Evolutionary conservation across 148 eudicot species (phyloP), one percentile per base, ranked within the genome.

Genomic region (Beta vulgaris): DNA sequence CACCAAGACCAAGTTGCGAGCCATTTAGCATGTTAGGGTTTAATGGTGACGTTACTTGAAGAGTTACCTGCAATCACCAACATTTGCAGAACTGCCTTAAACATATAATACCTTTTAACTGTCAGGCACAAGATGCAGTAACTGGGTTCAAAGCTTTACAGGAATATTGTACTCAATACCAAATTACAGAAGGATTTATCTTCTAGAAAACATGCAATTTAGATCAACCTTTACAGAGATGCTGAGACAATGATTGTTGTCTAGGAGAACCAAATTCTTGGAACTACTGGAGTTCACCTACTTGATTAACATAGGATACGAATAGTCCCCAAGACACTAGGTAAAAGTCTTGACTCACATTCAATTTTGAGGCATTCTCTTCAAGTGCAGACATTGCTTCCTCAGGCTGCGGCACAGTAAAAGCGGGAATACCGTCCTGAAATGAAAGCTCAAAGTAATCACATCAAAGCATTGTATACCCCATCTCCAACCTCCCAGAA

Each of bases 331-430:
- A n/a, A 18, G 4, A n/a, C 49, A 39, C 23, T 39, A n/a, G 29
- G 15, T n/a, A 51, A 13, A 62, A 21, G 69, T 75, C 15, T 64
- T 40, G 77, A 87, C 95, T 84, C 82, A 96, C 99, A 82, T 87
- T 84, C 83, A 96, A 81, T 74, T 78, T 82, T 44, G 93, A 81
- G 78, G 91, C 97, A 81, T 83, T 89, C 74, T 86, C 90, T 77
- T 89, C 86, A 70, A 96, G 99, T 46, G 85, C 98, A 13, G 23
- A 54, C 98, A 92, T 91, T 54, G 99, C 99, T 85, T 96, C 99
- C 79, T 96, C 97, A 42, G 97, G 98, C 68, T 96, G 99, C 76
- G 88, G 87, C 40, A 89, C 98, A 66, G 98, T 96, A 81, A 91
- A 96, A 29, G 98, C 98, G 74, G 99, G 99, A 82, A 86, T 85